Evolutionary conservation across 768 basidiomycete species (phyloP).

Genomic region (Amanita rimosa): DNA sequence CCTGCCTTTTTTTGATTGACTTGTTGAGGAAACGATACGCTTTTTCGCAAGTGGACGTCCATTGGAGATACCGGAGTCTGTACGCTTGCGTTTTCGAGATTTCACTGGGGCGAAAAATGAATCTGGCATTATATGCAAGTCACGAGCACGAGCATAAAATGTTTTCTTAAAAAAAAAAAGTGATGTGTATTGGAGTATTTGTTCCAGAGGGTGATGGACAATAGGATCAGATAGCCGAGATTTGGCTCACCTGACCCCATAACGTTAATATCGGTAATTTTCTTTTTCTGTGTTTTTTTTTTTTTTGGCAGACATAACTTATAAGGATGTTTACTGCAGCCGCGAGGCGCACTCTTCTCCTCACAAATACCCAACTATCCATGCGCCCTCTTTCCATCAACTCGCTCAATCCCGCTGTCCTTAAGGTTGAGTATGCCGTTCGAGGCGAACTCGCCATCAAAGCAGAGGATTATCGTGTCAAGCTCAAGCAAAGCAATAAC

Average conservation of each 20-base stretch:
- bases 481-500: conserved; percentile 46
- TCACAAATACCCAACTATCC: conserved; percentile 9
- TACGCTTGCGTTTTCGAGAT: conserved; percentile 51
- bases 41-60: conserved; percentile 13
- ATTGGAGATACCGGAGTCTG: conserved; percentile 11
- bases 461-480: conserved; percentile 71
- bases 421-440: conserved; percentile 92
- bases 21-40: conserved; percentile 13
- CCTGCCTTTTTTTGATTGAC: conserved; percentile 10
- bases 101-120: conserved; percentile 64
- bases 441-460: conserved; percentile 95
- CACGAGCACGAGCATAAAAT: background rate
- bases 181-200: background rate
- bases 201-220: background rate
- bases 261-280: background rate
- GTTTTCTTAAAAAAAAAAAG: background rate
- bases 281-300: background rate
- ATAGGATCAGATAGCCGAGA: background rate
- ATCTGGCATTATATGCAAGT: conserved; percentile 51
- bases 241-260: too few relatives aligned
- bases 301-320: conserved; percentile 9
- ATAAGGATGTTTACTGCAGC: conserved; percentile 8
- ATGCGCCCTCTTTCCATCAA: conserved; percentile 57
- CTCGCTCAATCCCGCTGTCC: conserved; percentile 73
- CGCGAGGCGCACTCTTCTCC: conserved; percentile 7